Percentiles rank a stretch among this genome's conserved stretches.
phyloP scores from a whole-genome alignment of 768 basidiomycete species.

The Thelephora ganbajun region DNA sequence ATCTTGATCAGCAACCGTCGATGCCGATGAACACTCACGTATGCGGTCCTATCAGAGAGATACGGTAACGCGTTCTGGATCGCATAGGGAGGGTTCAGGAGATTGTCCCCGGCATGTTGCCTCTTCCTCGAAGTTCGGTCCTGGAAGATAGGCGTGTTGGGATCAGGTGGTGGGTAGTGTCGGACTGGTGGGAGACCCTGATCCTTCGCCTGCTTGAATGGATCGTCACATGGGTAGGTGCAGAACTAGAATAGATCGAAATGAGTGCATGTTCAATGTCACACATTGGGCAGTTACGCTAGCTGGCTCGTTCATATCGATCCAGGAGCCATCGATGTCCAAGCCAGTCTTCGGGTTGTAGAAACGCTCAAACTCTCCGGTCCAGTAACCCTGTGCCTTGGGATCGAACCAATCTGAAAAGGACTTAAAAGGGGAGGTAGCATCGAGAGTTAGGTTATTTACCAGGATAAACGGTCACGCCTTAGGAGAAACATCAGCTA shows the following conservation, averaged over 20 bases:
- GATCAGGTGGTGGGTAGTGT: constrained; percentile 33
- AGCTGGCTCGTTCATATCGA: constrained; percentile 65
- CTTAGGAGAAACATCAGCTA: constrained; percentile 12
- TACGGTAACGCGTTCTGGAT: constrained; percentile 40
- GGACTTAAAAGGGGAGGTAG: not conserved
- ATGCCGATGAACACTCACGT: constrained; percentile 20
- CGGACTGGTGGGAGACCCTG: constrained; percentile 42
- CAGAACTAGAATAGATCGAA: constrained; percentile 35
- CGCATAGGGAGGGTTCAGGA: constrained; percentile 40
- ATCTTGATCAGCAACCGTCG: not conserved
- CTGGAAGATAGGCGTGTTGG: constrained; percentile 37
- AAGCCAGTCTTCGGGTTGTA: constrained; percentile 38
- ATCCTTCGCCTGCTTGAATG: constrained; percentile 39
- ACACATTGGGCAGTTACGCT: constrained; percentile 26
- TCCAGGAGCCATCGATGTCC: constrained; percentile 63
- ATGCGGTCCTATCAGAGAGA: constrained; percentile 41
- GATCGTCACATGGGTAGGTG: constrained; percentile 43
- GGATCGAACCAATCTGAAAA: constrained; percentile 46
- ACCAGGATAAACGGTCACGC: constrained; percentile 46
- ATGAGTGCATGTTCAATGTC: not conserved
- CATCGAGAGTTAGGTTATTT: constrained; percentile 4
- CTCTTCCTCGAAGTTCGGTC: constrained; percentile 14
- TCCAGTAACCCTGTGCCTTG: constrained; percentile 41
- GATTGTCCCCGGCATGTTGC: constrained; percentile 18
- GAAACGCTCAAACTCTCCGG: constrained; percentile 41